phyloP scores from a whole-genome alignment of 306 rosid species.

The Quercus suber region DNA sequence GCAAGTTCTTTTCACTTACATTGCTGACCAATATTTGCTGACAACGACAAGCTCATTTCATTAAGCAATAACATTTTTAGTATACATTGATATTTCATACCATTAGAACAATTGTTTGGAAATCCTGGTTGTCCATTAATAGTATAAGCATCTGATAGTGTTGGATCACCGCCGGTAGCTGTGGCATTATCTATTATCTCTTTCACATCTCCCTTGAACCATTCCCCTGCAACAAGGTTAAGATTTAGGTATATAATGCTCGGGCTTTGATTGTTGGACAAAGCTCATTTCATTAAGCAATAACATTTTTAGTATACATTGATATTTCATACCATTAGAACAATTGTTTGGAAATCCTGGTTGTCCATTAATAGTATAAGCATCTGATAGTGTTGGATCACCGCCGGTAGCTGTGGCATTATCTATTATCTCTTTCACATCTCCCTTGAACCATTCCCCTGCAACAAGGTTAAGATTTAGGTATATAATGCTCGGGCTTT shows the following conservation, averaged over 20 bases:
- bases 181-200: background rate
- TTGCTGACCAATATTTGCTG: no score
- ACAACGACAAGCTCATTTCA: no score
- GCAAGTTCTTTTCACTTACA: no score
- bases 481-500: no score
- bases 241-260: background rate
- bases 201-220: background rate
- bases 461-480: background rate
- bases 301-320: no score
- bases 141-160: background rate
- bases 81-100: background rate
- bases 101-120: background rate
- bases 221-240: background rate
- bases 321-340: background rate
- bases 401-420: background rate
- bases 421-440: background rate
- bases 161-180: background rate
- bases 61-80: no score
- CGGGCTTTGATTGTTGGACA: no score
- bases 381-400: background rate
- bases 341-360: slow-evolving; percentile 2
- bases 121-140: background rate
- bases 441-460: background rate
- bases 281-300: no score
- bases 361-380: background rate